Conservation (phyloP, 2,329 filamentous ascomycete genomes). For the Claviceps pazoutovae region DNA sequence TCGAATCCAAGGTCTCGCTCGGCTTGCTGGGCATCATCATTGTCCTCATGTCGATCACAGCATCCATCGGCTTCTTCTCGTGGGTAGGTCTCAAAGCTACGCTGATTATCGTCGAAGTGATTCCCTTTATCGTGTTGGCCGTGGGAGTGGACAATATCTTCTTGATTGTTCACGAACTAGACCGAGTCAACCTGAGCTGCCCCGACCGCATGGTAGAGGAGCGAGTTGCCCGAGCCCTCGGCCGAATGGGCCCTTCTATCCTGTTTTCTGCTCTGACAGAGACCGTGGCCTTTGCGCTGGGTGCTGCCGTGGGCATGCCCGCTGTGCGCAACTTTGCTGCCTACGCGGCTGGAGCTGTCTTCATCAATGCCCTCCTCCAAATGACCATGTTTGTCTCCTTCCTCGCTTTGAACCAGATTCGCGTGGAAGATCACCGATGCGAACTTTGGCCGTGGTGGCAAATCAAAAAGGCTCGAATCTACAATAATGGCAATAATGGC, state of each 20-base stretch:
- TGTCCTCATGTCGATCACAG: constrained; percentile 91
- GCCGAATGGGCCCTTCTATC: constrained; percentile 93
- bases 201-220: constrained; percentile 80
- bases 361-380: constrained; percentile 94
- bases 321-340: constrained; percentile 94
- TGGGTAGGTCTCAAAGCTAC: constrained; percentile 87
- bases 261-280: constrained; percentile 90
- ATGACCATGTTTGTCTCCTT: constrained; percentile 96
- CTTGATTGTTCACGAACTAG: constrained; percentile 94
- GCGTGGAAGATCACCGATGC: constrained; percentile 76
- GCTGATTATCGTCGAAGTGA: constrained; percentile 94
- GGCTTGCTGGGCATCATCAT: constrained; percentile 92
- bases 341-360: constrained; percentile 88
- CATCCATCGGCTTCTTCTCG: constrained; percentile 89
- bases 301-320: constrained; percentile 92
- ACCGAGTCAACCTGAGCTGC: constrained; percentile 83
- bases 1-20: constrained; percentile 92
- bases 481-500: constrained; percentile 44
- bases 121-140: constrained; percentile 90
- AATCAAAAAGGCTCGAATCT: constrained; percentile 58
- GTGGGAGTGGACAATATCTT: constrained; percentile 99
- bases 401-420: constrained; percentile 75
- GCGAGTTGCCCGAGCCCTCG: constrained; percentile 74
- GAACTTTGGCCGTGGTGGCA: constrained; percentile 88
- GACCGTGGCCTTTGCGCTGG: constrained; percentile 83